These are phyloP conservation scores for Paramarasmius palmivorus DNA, from an alignment of 1,284 basidiomycete species.

Conservation along the genomic window DNA sequence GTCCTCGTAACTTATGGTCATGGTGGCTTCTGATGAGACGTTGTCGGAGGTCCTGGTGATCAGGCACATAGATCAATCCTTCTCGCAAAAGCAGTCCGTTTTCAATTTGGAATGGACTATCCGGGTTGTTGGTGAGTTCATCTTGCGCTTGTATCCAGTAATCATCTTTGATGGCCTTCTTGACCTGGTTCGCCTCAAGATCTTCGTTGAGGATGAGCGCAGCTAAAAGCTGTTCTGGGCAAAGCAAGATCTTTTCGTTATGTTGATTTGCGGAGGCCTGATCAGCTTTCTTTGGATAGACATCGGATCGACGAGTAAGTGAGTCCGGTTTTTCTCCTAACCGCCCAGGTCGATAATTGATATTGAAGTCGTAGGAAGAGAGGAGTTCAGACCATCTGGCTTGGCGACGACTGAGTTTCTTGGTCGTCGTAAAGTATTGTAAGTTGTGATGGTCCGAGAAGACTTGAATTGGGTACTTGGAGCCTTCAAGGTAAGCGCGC, in stretches of 20 bases:
- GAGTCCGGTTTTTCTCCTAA: too few species aligned
- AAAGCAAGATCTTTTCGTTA: not conserved
- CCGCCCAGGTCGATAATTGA: not conserved
- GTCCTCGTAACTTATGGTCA: constrained; percentile 22
- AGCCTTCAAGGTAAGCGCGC: too few species aligned
- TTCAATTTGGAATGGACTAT: constrained; percentile 17
- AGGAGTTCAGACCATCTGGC: not conserved
- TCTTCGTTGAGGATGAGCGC: not conserved
- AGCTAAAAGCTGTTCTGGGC: constrained; percentile 1
- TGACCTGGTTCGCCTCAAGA: too few species aligned
- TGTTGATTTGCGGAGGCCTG: too few species aligned
- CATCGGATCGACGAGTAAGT: too few species aligned
- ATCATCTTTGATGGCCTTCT: too few species aligned
- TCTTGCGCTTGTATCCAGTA: too few species aligned
- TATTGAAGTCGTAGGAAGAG: too few species aligned
- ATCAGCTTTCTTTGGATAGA: too few species aligned
- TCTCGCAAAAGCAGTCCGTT: not conserved
- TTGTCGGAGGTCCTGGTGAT: not conserved
- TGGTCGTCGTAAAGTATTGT: constrained; percentile 11
- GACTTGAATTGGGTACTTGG: too few species aligned
- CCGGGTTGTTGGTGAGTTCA: too few species aligned
- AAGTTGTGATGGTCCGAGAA: too few species aligned
- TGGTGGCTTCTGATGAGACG: constrained; percentile 6
- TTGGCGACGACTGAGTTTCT: not conserved
- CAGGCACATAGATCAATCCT: constrained; percentile 12